These are phyloP conservation scores for Xylariaceae sp. DNA, from an alignment of 2,329 filamentous ascomycete genomes.

Conservation along the genomic window DNA sequence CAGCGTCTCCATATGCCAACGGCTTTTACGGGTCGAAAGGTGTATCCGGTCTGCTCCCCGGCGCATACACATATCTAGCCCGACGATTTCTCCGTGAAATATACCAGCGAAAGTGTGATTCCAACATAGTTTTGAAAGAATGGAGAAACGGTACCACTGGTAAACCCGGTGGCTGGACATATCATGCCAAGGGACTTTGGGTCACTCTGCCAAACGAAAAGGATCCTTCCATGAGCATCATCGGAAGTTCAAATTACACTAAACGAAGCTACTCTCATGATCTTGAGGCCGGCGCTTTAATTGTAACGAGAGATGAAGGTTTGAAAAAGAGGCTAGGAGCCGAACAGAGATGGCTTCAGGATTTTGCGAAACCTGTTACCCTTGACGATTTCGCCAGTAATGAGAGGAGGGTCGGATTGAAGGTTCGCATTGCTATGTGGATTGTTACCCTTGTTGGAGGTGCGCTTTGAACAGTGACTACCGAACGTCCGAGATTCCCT, in stretches of 20 bases:
- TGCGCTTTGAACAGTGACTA: conserved; percentile 54
- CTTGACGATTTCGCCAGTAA: conserved; percentile 73
- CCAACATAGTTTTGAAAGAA: conserved; percentile 70
- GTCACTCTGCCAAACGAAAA: conserved; percentile 63
- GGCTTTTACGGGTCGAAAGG: conserved; percentile 89
- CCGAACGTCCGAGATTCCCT: conserved; percentile 4
- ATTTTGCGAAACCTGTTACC: conserved; percentile 62
- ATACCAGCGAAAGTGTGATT: conserved; percentile 40
- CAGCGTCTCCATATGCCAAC: conserved; percentile 88
- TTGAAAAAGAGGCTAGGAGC: conserved; percentile 68
- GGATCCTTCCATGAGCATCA: conserved; percentile 69
- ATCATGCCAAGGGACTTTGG: conserved; percentile 96
- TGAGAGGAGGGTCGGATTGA: conserved; percentile 77
- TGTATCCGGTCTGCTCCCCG: conserved; percentile 82
- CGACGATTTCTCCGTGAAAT: conserved; percentile 67
- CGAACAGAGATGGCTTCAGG: conserved; percentile 75
- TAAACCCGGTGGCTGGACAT: conserved; percentile 84
- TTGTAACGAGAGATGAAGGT: conserved; percentile 71
- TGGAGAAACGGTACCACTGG: conserved; percentile 81
- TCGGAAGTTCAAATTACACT: conserved; percentile 94
- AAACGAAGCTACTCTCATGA: conserved; percentile 89
- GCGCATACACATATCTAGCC: conserved; percentile 85
- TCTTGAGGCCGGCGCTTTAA: conserved; percentile 79
- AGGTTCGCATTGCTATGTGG: conserved; percentile 89
- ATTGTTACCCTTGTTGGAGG: conserved; percentile 81